Evolutionary conservation across 164 flowering plant genomes (phyloP).

Genomic region (Annona squamosa): DNA sequence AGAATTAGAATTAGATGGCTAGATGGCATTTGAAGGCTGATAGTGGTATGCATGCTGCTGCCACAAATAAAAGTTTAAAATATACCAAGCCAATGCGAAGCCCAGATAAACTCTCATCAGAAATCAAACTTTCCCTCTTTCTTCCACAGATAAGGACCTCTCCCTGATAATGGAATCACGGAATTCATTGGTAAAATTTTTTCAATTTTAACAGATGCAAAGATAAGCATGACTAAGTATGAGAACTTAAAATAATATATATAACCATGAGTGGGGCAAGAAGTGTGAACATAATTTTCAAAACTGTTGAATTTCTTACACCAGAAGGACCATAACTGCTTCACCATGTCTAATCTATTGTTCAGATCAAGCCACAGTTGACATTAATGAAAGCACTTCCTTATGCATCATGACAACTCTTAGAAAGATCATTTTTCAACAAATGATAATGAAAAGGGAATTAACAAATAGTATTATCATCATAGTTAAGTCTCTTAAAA

Average conservation of each 20-base stretch:
- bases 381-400: not conserved
- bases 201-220: not conserved
- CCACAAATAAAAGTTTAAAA: not conserved
- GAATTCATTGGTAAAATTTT: not conserved
- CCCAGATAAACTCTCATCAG: slow-evolving; percentile 84
- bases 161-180: slow-evolving; percentile 47
- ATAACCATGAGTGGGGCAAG: slow-evolving; percentile 92
- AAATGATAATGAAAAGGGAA: too few species aligned
- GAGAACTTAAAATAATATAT: not conserved
- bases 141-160: slow-evolving; percentile 81
- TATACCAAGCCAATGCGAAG: slow-evolving; percentile 93
- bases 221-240: not conserved
- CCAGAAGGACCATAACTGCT: slow-evolving; percentile 99
- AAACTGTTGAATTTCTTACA: slow-evolving; percentile 86
- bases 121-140: slow-evolving; percentile 72
- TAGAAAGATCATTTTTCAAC: not conserved
- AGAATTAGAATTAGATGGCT: too few species aligned
- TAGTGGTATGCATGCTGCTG: too few species aligned
- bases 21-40: too few species aligned
- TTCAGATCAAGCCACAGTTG: not conserved
- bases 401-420: not conserved
- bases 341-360: slow-evolving; percentile 89
- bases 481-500: too few species aligned
- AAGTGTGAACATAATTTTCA: slow-evolving; percentile 94
- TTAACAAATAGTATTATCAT: too few species aligned